Percentiles rank a stretch among this genome's conserved stretches.
These are phyloP conservation scores for Trichoderma sp. DNA, from an alignment of 2,329 filamentous ascomycete species.

Conservation along the genomic window DNA sequence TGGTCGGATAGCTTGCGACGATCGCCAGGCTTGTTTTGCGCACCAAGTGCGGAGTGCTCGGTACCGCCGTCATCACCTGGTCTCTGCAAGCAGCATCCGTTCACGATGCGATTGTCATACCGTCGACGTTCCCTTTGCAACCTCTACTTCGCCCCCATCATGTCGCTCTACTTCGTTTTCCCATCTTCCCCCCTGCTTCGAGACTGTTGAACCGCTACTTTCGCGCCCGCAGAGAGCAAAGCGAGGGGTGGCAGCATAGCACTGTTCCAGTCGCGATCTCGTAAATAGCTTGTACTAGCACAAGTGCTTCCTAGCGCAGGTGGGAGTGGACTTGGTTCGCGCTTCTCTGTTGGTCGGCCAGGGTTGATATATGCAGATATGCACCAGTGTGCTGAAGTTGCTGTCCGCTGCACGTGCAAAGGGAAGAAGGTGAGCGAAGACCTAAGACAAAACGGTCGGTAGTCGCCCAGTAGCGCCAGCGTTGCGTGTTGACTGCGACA, in stretches of 20 bases:
- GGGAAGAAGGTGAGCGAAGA: not conserved
- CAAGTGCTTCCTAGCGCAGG: not conserved
- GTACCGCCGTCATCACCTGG: not conserved
- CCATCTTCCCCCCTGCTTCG: not conserved
- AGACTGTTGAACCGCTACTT: not conserved
- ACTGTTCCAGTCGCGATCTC: not conserved
- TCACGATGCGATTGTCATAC: not conserved
- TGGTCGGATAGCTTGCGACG: not conserved
- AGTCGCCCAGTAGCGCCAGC: not conserved
- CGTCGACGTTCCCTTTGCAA: not conserved
- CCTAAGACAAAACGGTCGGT: not conserved
- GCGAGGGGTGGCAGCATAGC: not conserved
- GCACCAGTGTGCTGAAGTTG: not conserved
- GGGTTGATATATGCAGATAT: not conserved
- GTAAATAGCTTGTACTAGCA: not conserved
- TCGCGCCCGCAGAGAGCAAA: not conserved
- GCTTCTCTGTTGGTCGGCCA: not conserved
- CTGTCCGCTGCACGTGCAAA: not conserved
- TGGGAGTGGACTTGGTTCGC: not conserved
- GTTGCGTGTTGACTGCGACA: not conserved
- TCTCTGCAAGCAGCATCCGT: not conserved
- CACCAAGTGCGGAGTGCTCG: conserved; percentile 4
- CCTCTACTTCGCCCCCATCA: not conserved
- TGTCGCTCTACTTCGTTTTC: not conserved
- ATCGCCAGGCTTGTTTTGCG: conserved; percentile 6